Base-by-base conservation (phyloP, 2,329 filamentous ascomycete genomes). In the Leptosphaerulina australis region DNA sequence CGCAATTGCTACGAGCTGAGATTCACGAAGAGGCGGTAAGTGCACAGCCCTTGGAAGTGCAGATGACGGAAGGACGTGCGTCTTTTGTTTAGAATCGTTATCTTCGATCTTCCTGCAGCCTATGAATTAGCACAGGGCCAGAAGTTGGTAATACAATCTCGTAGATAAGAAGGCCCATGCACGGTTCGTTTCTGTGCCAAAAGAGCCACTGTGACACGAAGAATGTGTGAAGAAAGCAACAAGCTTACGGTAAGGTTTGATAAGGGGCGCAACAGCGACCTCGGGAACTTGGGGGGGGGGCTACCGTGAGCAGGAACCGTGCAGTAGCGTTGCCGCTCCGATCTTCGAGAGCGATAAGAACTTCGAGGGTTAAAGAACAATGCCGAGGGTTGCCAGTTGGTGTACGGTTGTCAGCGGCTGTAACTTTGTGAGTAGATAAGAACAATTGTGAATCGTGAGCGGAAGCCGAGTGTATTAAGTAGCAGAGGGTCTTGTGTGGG, bases 11-110 rank as follows among this genome's bases (percentile, higher is more conserved):
- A 60, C 62, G 59, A 60, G 63, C 56, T 64, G 62, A 56, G 56
- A 55, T 55, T 50, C 54, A 62, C 57, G 55, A 67, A 67, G 63
- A 65, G 61, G 67, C 70, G 70, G 70, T 73, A 69, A 69, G 48
- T 51, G 48, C 69, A 72, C 70, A 66, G 63, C 62, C 60, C 64
- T 57, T 62, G 50, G 44, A 56, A 35, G 56, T 50, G 58, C 67
- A 64, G 66, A 70, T 70, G 68, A 65, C 61, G 64, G 59, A 52
- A 62, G 53, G 54, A 59, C 53, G 62, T 59, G 67, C 69, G 50
- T 48, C 44, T 71, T n/a, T 71, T 70, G 67, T 71, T 66, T 56
- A 58, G 60, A 58, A 50, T 50, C 49, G 67, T 71, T 72, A 71
- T 72, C 68, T 61, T 41, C 37, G 48, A 41, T 45, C 36, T 41